phyloP scores from a whole-genome alignment of 2,329 filamentous ascomycete genomes.

The Diaporthe ilicicola region DNA sequence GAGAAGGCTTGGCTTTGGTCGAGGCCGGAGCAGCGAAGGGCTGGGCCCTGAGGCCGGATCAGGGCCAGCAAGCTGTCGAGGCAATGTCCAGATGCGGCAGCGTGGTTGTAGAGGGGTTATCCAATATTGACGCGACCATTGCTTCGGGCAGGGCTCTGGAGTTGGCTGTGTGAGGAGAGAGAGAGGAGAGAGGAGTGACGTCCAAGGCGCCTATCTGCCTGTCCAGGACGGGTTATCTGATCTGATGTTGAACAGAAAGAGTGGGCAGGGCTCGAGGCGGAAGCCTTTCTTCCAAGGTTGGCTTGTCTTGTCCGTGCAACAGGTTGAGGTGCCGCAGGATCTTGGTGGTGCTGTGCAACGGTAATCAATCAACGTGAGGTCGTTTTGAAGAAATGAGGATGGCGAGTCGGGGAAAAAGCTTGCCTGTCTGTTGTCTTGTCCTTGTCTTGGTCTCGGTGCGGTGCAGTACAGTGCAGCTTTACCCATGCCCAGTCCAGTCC shows the following conservation, averaged over 20 bases:
- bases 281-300: background rate
- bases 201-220: background rate
- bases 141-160: conserved; percentile 13
- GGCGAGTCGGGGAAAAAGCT: conserved; percentile 17
- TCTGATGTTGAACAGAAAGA: background rate
- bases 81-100: conserved; percentile 10
- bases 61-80: conserved; percentile 24
- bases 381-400: conserved; percentile 15
- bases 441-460: background rate
- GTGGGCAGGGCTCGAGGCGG: background rate
- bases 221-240: background rate
- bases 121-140: conserved; percentile 24
- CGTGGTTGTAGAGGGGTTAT: background rate
- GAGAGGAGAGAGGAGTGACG: background rate
- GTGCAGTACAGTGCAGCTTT: background rate
- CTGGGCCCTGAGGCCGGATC: conserved; percentile 15
- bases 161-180: background rate
- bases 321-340: background rate
- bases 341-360: background rate
- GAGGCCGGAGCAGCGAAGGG: conserved; percentile 19
- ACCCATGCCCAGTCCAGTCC: background rate
- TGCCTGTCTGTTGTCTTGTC: background rate
- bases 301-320: background rate
- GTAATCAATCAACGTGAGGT: conserved; percentile 19
- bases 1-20: background rate